A percentile compares a stretch with the other conserved stretches of the same genome.
Evolutionary conservation across 2,329 filamentous ascomycete genomes (phyloP).

Genomic region (Cryphonectria radicalis): DNA sequence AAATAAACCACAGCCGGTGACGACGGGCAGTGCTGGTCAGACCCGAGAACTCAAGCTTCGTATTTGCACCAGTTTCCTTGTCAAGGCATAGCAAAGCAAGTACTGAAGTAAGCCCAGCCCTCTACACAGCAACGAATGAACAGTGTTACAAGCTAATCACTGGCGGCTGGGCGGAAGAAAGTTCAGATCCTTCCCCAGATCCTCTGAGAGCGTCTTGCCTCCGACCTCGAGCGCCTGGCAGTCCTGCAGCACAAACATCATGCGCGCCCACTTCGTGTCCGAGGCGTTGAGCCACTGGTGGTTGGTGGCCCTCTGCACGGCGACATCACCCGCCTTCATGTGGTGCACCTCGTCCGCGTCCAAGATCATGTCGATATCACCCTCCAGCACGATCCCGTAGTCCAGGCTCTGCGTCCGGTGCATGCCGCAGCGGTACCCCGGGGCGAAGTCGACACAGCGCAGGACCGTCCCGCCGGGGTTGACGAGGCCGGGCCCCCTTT

Average conservation of each 20-base stretch:
- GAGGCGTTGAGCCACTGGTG: slow-evolving; percentile 2
- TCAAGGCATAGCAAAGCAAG: too few relatives aligned
- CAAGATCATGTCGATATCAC: not conserved
- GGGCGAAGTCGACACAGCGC: slow-evolving; percentile 36
- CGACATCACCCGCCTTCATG: slow-evolving; percentile 5
- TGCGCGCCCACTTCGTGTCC: not conserved
- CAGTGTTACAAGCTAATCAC: not conserved
- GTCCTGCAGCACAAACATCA: slow-evolving; percentile 5
- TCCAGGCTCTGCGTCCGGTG: slow-evolving; percentile 34
- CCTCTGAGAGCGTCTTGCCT: not conserved
- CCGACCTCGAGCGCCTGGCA: not conserved
- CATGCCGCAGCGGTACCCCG: slow-evolving; percentile 41
- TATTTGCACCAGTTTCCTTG: too few relatives aligned
- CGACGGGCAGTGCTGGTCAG: too few relatives aligned
- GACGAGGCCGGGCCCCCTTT: slow-evolving; percentile 43
- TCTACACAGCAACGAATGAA: too few relatives aligned
- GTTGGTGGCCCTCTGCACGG: slow-evolving; percentile 2
- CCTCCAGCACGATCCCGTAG: slow-evolving; percentile 30
- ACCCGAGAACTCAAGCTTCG: too few relatives aligned
- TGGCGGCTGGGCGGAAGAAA: not conserved
- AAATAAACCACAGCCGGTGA: too few relatives aligned
- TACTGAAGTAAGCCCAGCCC: too few relatives aligned
- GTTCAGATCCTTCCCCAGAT: not conserved
- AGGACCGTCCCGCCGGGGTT: slow-evolving; percentile 32
- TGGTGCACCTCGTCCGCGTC: not conserved